Base-by-base conservation (phyloP, 129 eudicot genomes). In the Solidago caesia region DNA sequence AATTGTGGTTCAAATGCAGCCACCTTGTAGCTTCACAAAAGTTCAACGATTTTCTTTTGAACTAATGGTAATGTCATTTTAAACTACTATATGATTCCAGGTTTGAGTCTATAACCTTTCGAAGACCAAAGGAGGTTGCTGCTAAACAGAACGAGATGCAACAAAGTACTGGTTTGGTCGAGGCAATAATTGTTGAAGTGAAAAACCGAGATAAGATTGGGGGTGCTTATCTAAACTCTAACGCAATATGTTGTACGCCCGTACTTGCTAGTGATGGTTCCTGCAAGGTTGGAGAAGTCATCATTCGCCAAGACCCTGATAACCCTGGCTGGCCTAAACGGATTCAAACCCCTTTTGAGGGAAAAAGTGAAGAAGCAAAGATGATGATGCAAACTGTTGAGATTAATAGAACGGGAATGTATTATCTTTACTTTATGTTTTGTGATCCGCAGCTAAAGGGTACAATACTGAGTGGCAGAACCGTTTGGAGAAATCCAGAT, bases 231-330 rank as follows among this genome's bases (percentile, higher is more conserved):
- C 29, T 84, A 58, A 88, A 88, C 53, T 84, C 96, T 0, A 70
- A 88, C 57, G 85, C 95, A 67, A 86, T 91, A 68, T 91, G 97
- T 25, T 91, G 97, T 78, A 83, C 88, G 46, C 91, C 91, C 44
- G 67, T 75, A 75, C 92, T 91, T 63, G 91, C 97, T 27, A 86
- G 82, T 41, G 97, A 88, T 29, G 96, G 89, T 44, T 83, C 85
- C 15, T 91, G 97, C 87, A 91, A 86, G 71, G 89, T 91, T n/a
- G 97, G 97, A 41, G 97, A 91, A 80, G 96, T 91, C 44, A 88
- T 91, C 44, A 86, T 88, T 59, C 89, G 86, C 13, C 86, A 85
- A 81, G 84, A 86, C 67, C 84, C 92, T 29, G 82, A 91, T 44
- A 86, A 82, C 76, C 97, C 92, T 12, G 89, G 75, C 11, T 91